These are phyloP conservation scores for Xylaria sp. DNA, from an alignment of 2,329 filamentous ascomycete species.

Conservation along the genomic window DNA sequence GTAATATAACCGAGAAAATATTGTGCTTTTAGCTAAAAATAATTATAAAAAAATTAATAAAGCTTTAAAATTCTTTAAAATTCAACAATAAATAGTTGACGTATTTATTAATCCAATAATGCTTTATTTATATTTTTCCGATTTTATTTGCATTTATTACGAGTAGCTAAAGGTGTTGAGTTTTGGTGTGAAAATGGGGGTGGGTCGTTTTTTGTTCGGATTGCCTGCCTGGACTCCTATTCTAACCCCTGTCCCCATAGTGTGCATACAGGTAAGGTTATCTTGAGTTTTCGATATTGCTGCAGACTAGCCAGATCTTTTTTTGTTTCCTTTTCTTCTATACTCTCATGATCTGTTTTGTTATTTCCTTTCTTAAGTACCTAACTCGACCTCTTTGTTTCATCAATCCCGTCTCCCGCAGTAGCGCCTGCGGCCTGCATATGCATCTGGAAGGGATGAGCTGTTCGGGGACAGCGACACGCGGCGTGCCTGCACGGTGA, in stretches of 20 bases:
- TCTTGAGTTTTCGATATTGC: not conserved
- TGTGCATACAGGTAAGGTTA: not conserved
- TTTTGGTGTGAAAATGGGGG: too few species aligned
- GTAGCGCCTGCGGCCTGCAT: slow-evolving; percentile 21
- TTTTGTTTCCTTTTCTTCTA: not conserved
- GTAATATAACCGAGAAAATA: too few species aligned
- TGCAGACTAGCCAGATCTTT: not conserved
- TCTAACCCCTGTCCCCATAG: slow-evolving; percentile 15
- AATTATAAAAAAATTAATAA: too few species aligned
- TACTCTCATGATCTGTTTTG: not conserved
- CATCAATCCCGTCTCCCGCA: slow-evolving; percentile 23
- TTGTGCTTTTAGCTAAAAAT: too few species aligned
- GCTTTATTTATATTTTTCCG: too few species aligned
- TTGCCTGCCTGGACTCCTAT: slow-evolving; percentile 17
- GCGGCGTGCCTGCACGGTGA: slow-evolving; percentile 14
- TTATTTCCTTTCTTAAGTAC: too few species aligned
- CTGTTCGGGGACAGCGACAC: slow-evolving; percentile 12
- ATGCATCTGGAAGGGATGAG: slow-evolving; percentile 17
- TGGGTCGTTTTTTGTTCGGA: too few species aligned
- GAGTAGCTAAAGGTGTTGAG: too few species aligned
- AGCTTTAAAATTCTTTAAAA: too few species aligned
- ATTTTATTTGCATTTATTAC: too few species aligned
- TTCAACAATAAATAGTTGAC: too few species aligned
- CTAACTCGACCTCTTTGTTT: slow-evolving; percentile 12
- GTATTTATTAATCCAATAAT: too few species aligned